Conservation (phyloP, 2,329 filamentous ascomycete species). For the Aulographum hederae region DNA sequence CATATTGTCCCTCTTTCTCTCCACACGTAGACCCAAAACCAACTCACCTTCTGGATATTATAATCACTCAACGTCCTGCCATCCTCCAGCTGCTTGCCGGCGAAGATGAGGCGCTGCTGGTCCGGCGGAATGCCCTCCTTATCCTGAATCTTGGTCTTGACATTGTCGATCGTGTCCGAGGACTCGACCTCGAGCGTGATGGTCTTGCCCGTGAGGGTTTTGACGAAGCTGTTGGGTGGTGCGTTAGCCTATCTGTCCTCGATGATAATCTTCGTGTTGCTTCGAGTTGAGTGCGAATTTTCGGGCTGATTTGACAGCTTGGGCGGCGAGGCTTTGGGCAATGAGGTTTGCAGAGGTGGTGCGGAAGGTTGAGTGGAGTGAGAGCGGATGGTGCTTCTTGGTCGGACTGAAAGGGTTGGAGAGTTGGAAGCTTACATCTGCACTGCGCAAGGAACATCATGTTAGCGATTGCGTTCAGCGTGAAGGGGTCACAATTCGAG, state of each 20-base stretch:
- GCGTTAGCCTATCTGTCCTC: conserved; percentile 7
- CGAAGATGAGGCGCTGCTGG: conserved; percentile 97
- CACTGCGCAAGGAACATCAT: conserved; percentile 37
- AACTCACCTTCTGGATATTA: conserved; percentile 93
- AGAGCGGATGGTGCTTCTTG: too few relatives aligned
- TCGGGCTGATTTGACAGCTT: conserved; percentile 11
- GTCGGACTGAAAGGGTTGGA: too few relatives aligned
- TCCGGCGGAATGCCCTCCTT: conserved; percentile 98
- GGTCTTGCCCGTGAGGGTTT: conserved; percentile 99
- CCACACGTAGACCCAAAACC: neutral
- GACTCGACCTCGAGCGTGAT: conserved; percentile 99
- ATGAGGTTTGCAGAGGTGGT: too few relatives aligned
- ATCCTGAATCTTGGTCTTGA: conserved; percentile 99
- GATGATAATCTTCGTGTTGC: conserved; percentile 10
- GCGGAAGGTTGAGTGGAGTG: too few relatives aligned
- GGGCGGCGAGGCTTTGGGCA: conserved; percentile 9
- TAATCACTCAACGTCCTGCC: conserved; percentile 92
- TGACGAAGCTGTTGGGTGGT: conserved; percentile 70
- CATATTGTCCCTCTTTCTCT: neutral
- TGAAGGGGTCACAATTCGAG: too few relatives aligned
- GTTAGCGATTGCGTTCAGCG: conserved; percentile 24
- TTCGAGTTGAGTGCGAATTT: too few relatives aligned
- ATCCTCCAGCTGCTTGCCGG: conserved; percentile 98
- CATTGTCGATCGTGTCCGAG: conserved; percentile 98
- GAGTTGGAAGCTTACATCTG: conserved; percentile 86